Conservation (phyloP, 2,329 filamentous ascomycete species). For the Trichoderma afroharzianum region DNA sequence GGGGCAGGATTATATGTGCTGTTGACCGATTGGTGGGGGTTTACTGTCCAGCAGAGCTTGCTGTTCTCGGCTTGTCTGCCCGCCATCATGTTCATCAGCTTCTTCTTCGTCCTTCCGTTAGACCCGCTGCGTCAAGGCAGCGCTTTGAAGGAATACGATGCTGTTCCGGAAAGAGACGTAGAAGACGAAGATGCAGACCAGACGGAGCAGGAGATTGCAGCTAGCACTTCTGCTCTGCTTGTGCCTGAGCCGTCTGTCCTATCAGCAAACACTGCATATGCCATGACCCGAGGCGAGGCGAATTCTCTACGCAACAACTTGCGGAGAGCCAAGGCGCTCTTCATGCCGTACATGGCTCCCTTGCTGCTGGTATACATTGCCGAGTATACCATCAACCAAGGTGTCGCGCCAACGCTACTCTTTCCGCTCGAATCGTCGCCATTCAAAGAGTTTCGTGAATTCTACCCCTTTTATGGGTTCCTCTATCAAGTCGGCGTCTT, state of each 20-base stretch:
- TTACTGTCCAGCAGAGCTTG: conserved; percentile 71
- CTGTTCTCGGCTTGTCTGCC: conserved; percentile 77
- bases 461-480: conserved; percentile 92
- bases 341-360: conserved; percentile 83
- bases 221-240: conserved; percentile 45
- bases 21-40: conserved; percentile 73
- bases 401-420: conserved; percentile 82
- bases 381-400: conserved; percentile 97
- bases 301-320: conserved; percentile 50
- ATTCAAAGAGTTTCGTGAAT: conserved; percentile 76
- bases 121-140: conserved; percentile 51
- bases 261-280: conserved; percentile 19
- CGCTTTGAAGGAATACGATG: conserved; percentile 50
- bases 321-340: conserved; percentile 62
- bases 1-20: conserved; percentile 86
- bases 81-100: conserved; percentile 76
- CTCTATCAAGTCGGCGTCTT: conserved; percentile 96
- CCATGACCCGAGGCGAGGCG: conserved; percentile 29
- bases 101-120: conserved; percentile 75
- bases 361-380: conserved; percentile 89
- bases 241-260: conserved; percentile 37
- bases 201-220: conserved; percentile 35
- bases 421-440: conserved; percentile 76
- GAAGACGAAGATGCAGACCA: conserved; percentile 35
- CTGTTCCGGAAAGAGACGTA: conserved; percentile 43